phyloP scores from a whole-genome alignment of 78 protist species.

The Neovahlkampfia damariscottae region DNA sequence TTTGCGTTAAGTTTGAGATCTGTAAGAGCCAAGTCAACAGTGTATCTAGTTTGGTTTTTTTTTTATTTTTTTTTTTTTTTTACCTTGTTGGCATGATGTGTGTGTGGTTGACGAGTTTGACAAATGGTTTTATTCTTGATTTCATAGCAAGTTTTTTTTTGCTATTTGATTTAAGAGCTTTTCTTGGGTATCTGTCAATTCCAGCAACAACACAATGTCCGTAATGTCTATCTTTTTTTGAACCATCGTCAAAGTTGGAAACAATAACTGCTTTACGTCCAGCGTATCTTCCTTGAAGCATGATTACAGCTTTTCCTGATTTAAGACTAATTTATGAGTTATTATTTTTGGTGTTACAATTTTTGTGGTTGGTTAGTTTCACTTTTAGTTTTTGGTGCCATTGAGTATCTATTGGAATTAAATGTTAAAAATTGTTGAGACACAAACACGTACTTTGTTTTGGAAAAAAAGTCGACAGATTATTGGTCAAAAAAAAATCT shows the following conservation, averaged over 20 bases:
- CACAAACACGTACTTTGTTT: too few species aligned
- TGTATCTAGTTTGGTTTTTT: constrained; percentile 27
- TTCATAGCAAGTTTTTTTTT: constrained; percentile 62
- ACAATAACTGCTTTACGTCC: constrained; percentile 96
- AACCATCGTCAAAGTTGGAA: constrained; percentile 66
- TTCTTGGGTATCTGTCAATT: constrained; percentile 73
- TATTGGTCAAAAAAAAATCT: too few species aligned
- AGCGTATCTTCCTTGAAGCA: constrained; percentile 89
- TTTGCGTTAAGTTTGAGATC: constrained; percentile 37
- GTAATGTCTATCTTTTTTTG: constrained; percentile 64
- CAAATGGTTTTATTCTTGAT: constrained; percentile 81
- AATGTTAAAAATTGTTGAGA: too few species aligned
- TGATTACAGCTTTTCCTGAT: constrained; percentile 88
- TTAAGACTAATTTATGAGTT: constrained; percentile 65
- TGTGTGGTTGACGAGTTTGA: constrained; percentile 88
- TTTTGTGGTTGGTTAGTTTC: too few species aligned
- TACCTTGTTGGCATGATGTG: constrained; percentile 97
- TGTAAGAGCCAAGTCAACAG: constrained; percentile 35
- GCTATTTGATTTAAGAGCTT: constrained; percentile 68
- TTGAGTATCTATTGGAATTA: too few species aligned
- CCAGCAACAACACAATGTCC: constrained; percentile 95
- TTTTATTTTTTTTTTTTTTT: constrained; percentile 7
- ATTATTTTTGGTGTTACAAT: too few species aligned
- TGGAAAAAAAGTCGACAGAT: too few species aligned
- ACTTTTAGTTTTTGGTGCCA: too few species aligned